phyloP scores from a whole-genome alignment of 2,329 filamentous ascomycete species.

The Apiospora koreana region DNA sequence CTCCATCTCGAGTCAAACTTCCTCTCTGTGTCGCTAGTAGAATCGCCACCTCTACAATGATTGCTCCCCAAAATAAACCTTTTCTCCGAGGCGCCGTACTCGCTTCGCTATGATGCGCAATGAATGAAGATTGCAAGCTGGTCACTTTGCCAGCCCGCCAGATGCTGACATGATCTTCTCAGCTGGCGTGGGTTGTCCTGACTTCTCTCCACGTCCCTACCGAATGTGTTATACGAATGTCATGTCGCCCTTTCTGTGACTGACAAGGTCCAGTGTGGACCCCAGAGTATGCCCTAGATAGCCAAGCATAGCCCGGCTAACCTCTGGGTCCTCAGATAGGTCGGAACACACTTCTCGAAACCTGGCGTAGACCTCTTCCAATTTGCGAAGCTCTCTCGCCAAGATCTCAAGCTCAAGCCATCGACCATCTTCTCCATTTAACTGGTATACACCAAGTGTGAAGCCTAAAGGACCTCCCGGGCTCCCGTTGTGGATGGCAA shows the following conservation, averaged over 20 bases:
- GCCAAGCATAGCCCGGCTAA: constrained; percentile 46
- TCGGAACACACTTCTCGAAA: constrained; percentile 45
- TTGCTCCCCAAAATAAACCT: neutral
- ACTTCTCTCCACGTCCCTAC: neutral
- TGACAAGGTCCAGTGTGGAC: constrained; percentile 43
- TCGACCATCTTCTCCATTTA: constrained; percentile 45
- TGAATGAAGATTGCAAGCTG: constrained; percentile 2
- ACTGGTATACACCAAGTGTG: constrained; percentile 46
- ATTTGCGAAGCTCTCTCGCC: constrained; percentile 47
- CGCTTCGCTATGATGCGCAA: constrained; percentile 5
- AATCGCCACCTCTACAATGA: neutral
- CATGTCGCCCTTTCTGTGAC: constrained; percentile 36
- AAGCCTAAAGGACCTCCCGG: constrained; percentile 34
- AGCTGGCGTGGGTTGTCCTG: neutral
- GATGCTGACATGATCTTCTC: neutral
- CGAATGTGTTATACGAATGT: constrained; percentile 19
- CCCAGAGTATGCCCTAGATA: constrained; percentile 46
- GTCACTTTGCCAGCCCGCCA: neutral
- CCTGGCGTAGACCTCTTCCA: constrained; percentile 46
- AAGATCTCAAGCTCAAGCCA: constrained; percentile 51
- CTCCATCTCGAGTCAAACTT: neutral
- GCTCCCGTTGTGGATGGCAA: constrained; percentile 19
- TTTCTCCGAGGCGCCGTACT: neutral
- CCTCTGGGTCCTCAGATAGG: constrained; percentile 41
- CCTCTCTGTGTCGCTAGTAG: neutral